These are phyloP conservation scores for Macrolepiota dolichaula DNA, from an alignment of 768 basidiomycete species.

Conservation along the genomic window DNA sequence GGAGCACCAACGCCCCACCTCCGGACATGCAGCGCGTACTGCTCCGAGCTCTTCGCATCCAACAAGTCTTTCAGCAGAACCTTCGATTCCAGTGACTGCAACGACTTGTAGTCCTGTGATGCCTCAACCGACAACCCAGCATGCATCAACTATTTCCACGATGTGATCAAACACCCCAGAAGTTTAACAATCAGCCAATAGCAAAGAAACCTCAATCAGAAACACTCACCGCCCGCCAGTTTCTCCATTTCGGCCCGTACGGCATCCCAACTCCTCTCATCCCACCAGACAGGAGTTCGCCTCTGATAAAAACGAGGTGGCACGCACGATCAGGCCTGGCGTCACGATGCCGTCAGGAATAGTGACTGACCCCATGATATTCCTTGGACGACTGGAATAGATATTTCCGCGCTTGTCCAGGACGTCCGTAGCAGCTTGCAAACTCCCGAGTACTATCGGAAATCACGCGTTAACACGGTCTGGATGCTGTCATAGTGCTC, in stretches of 20 bases:
- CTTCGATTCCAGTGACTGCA: conserved; percentile 21
- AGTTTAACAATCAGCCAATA: conserved; percentile 7
- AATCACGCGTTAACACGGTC: not conserved
- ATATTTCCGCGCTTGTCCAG: conserved; percentile 29
- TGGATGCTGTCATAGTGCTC: not conserved
- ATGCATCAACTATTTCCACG: conserved; percentile 21
- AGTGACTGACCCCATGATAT: conserved; percentile 24
- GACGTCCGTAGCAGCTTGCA: conserved; percentile 27
- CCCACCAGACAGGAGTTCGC: conserved; percentile 28
- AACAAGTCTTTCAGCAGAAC: conserved; percentile 21
- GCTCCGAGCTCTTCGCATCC: conserved; percentile 10
- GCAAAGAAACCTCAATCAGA: not conserved
- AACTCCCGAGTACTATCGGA: conserved; percentile 23
- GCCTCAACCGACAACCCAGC: conserved; percentile 23
- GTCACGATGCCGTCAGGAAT: not conserved
- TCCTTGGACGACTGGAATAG: conserved; percentile 30
- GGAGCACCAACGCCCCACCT: conserved; percentile 15
- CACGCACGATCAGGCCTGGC: not conserved
- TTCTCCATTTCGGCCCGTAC: conserved; percentile 27
- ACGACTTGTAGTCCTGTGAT: conserved; percentile 19
- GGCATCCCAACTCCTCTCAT: conserved; percentile 31
- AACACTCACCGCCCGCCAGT: conserved; percentile 29
- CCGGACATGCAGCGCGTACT: conserved; percentile 16
- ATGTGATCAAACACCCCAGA: conserved; percentile 1
- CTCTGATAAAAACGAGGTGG: conserved; percentile 12